phyloP scores from a whole-genome alignment of 257 asterid species.

The Solanum virginianum region DNA sequence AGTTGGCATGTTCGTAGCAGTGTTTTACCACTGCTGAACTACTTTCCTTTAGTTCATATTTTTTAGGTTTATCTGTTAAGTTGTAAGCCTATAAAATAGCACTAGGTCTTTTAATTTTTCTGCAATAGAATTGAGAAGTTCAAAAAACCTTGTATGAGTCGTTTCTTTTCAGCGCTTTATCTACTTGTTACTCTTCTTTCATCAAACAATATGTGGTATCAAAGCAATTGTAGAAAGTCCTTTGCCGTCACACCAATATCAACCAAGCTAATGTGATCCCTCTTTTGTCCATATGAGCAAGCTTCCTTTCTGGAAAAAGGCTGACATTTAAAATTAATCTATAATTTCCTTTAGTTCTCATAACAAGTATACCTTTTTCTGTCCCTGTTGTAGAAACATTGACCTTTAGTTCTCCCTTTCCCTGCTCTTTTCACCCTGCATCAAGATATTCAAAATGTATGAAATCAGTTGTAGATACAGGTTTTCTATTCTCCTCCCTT shows the following conservation, averaged over 20 bases:
- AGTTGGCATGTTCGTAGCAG: too few relatives aligned
- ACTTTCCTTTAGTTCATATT: too few relatives aligned
- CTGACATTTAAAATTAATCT: too few relatives aligned
- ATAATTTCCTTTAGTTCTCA: slow-evolving; percentile 53
- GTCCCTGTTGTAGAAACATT: slow-evolving; percentile 42
- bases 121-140: too few relatives aligned
- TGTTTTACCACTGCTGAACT: too few relatives aligned
- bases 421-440: slow-evolving; percentile 86
- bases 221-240: slow-evolving; percentile 73
- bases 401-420: slow-evolving; percentile 88
- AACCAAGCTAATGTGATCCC: slow-evolving; percentile 83
- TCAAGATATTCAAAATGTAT: neutral
- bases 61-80: too few relatives aligned
- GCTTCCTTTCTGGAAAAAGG: too few relatives aligned
- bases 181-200: too few relatives aligned
- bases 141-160: too few relatives aligned
- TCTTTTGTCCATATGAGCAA: neutral
- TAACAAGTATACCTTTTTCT: slow-evolving; percentile 59
- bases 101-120: too few relatives aligned
- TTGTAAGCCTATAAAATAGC: too few relatives aligned
- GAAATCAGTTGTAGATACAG: slow-evolving; percentile 60
- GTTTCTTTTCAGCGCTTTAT: too few relatives aligned
- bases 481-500: slow-evolving; percentile 65
- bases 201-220: neutral
- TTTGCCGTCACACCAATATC: slow-evolving; percentile 57